Evolutionary conservation across 192 early-diverging fungal species (phyloP).

Genomic region (Coemansia sp.): DNA sequence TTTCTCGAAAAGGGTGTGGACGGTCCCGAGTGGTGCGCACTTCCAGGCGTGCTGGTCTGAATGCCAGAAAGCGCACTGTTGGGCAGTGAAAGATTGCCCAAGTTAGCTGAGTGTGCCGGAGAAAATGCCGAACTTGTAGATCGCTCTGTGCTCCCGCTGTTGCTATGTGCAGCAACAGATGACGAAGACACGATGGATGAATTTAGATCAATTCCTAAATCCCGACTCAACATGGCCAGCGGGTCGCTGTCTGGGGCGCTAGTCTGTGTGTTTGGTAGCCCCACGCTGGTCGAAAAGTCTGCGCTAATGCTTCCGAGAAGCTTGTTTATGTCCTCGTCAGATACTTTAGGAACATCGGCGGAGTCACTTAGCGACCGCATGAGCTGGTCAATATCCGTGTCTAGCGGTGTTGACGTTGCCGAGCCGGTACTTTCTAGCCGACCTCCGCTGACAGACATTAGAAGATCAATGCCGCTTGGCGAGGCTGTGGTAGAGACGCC

Average conservation of each 20-base stretch:
- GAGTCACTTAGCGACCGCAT: slow-evolving; percentile 41
- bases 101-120: slow-evolving; percentile 1
- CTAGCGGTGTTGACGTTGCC: slow-evolving; percentile 27
- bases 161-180: neutral
- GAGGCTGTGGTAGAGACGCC: neutral
- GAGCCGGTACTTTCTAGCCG: neutral
- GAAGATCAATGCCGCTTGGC: slow-evolving; percentile 18
- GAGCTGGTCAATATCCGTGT: slow-evolving; percentile 45
- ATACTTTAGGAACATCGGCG: slow-evolving; percentile 40
- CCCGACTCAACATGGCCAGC: slow-evolving; percentile 29
- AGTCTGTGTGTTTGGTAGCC: neutral
- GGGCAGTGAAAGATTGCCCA: neutral
- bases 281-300: slow-evolving; percentile 18
- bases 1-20: slow-evolving; percentile 4
- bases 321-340: slow-evolving; percentile 47
- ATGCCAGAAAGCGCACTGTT: neutral
- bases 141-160: neutral
- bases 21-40: neutral
- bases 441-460: slow-evolving; percentile 17
- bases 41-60: slow-evolving; percentile 1
- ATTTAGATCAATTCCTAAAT: slow-evolving; percentile 37
- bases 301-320: slow-evolving; percentile 45
- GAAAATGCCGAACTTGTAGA: slow-evolving; percentile 7
- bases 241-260: slow-evolving; percentile 16
- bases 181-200: slow-evolving; percentile 1